Percentiles rank a stretch among this genome's conserved stretches.
These are phyloP conservation scores for Anastatica hierochuntica DNA, from an alignment of 345 rosid genomes.

Conservation along the genomic window DNA sequence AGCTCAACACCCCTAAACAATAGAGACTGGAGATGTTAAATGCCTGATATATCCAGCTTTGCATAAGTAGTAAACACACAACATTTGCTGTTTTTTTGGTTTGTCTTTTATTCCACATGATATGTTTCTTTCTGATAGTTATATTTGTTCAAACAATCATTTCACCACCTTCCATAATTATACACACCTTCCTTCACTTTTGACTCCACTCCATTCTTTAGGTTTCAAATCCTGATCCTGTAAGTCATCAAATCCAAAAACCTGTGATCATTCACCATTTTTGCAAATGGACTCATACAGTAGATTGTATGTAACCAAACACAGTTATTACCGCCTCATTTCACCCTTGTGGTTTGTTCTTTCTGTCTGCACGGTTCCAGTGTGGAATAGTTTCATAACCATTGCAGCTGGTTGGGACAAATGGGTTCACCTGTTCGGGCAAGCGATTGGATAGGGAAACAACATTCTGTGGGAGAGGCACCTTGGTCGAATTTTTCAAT, in stretches of 20 bases:
- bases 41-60: too few relatives aligned
- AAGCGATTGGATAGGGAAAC: neutral
- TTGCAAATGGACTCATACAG: neutral
- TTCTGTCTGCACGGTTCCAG: neutral
- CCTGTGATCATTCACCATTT: neutral
- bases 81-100: neutral
- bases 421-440: neutral
- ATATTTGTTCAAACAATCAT: neutral
- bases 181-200: neutral
- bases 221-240: too few relatives aligned
- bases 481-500: too few relatives aligned
- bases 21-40: too few relatives aligned
- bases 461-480: too few relatives aligned
- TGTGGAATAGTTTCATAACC: slow-evolving; percentile 2
- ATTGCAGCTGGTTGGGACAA: neutral
- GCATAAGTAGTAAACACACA: neutral
- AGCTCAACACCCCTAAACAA: too few relatives aligned
- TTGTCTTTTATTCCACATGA: neutral
- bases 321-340: neutral
- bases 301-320: neutral
- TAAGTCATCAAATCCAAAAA: neutral
- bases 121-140: neutral
- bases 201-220: too few relatives aligned
- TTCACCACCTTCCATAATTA: neutral
- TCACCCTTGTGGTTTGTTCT: too few relatives aligned